Base-by-base conservation (phyloP, 2,329 filamentous ascomycete genomes). In the Tympanopsis confertula region DNA sequence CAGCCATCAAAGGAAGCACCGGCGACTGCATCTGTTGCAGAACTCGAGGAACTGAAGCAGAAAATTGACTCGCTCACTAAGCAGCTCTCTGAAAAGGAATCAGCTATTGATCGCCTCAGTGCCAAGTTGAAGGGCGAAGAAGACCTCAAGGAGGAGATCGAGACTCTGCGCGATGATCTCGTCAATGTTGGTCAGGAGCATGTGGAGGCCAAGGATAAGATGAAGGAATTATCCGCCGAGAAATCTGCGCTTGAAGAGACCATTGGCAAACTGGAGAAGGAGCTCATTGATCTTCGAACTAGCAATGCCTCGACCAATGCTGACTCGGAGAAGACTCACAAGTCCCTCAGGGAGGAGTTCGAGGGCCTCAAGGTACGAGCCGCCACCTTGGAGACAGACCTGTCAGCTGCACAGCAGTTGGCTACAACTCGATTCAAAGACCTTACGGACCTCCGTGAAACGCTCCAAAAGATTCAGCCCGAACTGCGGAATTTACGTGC, bases 271-370 rank as follows among this genome's bases (percentile, higher is more conserved):
- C 62, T 89, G 3, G 85, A 94, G 55, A 74, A 75, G 45, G 78
- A 91, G 52, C 66, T 91, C 4, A 66, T 57, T 20, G 51, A 13
- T 41, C 28, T 38, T 17, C 12, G 38, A 28, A 19, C 30, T 35
- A 12, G 20, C 33, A 35, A 40, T n/a, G 24, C 20, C 7, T 39
- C 14, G 37, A 38, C 14, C 36, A 32, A 5, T 32, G 40, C 24
- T 35, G 42, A 51, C 19, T 43, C 91, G 0, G 81, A 93, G 42
- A 82, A 75, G 13, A 73, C 91, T 20, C 96, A 87, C 65, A 94
- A 87, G 56, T 88, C 96, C 42, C 64, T 95, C 2, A 80, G 79
- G 0, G 84, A 94, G 19, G 88, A 96, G 48, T 79, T 84, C 20
- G 72, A 74, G 0, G 72, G 79, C 29, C 66, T 96, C 22, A 88